phyloP scores from a whole-genome alignment of 108 stramenopile species.

The Skeletonema marinoi region DNA sequence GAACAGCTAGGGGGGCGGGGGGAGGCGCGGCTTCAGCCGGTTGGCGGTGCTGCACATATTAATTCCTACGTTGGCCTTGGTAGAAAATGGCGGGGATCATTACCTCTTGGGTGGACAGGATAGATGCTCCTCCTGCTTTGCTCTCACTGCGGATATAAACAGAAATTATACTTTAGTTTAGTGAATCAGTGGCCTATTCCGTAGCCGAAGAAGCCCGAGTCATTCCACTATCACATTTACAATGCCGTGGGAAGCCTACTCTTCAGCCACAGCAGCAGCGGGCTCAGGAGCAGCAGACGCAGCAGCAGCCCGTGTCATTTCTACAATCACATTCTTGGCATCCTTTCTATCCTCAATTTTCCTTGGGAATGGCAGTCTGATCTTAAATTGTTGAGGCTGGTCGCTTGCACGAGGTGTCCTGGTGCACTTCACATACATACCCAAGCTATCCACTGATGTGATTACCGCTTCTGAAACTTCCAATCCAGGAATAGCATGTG shows the following conservation, averaged over 20 bases:
- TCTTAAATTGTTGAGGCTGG: conserved; percentile 81
- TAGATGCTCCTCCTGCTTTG: no score
- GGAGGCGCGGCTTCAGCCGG: no score
- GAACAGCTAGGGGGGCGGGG: no score
- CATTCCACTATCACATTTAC: no score
- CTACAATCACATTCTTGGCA: conserved; percentile 82
- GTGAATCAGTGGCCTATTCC: no score
- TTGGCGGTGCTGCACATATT: background rate
- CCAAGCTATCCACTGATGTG: conserved; percentile 88
- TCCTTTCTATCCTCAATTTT: conserved; percentile 67
- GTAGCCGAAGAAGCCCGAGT: no score
- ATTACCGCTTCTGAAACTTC: conserved; percentile 85
- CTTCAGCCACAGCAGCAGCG: background rate
- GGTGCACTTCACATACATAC: conserved; percentile 91
- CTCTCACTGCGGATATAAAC: background rate
- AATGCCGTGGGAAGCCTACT: background rate
- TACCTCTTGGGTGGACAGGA: no score
- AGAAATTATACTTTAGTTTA: no score
- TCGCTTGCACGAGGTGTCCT: conserved; percentile 70
- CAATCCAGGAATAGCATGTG: conserved; percentile 75
- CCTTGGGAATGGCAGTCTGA: conserved; percentile 80
- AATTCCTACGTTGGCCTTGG: background rate
- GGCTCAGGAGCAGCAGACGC: conserved; percentile 1
- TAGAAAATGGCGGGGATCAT: background rate
- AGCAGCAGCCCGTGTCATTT: conserved; percentile 70